Percentiles rank a stretch among this genome's conserved stretches.
Conservation (phyloP, 139 green algal genomes). For the Nannochloris sp. region DNA sequence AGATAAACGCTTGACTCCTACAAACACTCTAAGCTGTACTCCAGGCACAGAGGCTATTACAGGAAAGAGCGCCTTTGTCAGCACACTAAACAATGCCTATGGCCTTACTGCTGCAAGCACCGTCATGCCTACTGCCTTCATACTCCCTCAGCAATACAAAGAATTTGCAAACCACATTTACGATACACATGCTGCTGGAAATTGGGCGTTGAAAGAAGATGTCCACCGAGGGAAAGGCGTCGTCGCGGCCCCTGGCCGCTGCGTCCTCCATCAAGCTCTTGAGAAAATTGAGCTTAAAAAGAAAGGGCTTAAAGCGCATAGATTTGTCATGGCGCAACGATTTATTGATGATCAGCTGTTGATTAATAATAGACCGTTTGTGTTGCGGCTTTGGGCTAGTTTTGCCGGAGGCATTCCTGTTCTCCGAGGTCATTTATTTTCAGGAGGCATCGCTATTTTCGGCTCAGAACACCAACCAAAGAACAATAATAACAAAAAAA, state of each 20-base stretch:
- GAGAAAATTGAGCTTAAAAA: not conserved
- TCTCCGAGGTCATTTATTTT: slow-evolving; percentile 40
- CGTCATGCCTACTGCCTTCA: slow-evolving; percentile 45
- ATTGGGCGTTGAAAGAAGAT: slow-evolving; percentile 62
- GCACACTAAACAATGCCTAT: slow-evolving; percentile 42
- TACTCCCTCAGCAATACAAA: slow-evolving; percentile 51
- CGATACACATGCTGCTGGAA: not conserved
- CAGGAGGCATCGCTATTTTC: slow-evolving; percentile 52
- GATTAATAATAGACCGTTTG: slow-evolving; percentile 39
- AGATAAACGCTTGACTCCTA: slow-evolving; percentile 6
- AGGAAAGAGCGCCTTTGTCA: slow-evolving; percentile 40
- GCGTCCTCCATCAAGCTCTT: slow-evolving; percentile 4
- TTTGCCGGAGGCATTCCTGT: slow-evolving; percentile 36
- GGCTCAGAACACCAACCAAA: slow-evolving; percentile 6
- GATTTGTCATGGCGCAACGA: slow-evolving; percentile 43
- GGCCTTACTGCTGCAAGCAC: slow-evolving; percentile 33
- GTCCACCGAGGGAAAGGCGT: slow-evolving; percentile 52
- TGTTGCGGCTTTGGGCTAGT: slow-evolving; percentile 56
- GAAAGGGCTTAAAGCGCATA: not conserved
- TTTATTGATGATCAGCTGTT: slow-evolving; percentile 43
- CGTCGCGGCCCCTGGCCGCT: not conserved
- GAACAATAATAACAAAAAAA: not conserved
- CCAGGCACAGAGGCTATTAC: slow-evolving; percentile 42
- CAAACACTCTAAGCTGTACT: slow-evolving; percentile 47
- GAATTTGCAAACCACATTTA: slow-evolving; percentile 23